Percentiles rank a stretch among this genome's conserved stretches.
Conservation (phyloP, 2,329 filamentous ascomycete species). For the Stagonosporopsis rhizophila region DNA sequence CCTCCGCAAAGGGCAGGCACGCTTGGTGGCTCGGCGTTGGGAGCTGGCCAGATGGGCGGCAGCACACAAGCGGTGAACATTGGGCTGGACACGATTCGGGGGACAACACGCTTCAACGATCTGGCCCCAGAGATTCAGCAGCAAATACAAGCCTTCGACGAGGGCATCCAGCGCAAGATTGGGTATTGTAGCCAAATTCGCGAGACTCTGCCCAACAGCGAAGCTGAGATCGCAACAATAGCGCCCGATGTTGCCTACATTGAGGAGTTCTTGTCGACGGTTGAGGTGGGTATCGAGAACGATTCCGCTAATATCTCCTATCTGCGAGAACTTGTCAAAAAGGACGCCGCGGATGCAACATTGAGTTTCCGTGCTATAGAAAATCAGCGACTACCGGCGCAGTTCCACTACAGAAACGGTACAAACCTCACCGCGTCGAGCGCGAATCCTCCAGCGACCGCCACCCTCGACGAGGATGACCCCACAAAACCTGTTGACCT, state of each 20-base stretch:
- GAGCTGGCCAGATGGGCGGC: constrained; percentile 36
- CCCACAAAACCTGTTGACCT: constrained; percentile 52
- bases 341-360: constrained; percentile 73
- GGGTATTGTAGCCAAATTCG: constrained; percentile 77
- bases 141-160: constrained; percentile 79
- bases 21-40: constrained; percentile 34
- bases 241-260: constrained; percentile 71
- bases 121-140: constrained; percentile 82
- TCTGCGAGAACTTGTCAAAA: constrained; percentile 64
- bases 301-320: constrained; percentile 67
- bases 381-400: constrained; percentile 73
- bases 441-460: constrained; percentile 33
- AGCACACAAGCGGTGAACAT: constrained; percentile 40
- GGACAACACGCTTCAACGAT: constrained; percentile 91
- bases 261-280: constrained; percentile 66
- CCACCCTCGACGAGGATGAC: constrained; percentile 49
- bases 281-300: constrained; percentile 68
- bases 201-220: constrained; percentile 67
- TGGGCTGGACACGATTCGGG: constrained; percentile 70
- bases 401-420: constrained; percentile 64
- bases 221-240: constrained; percentile 69
- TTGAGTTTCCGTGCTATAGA: constrained; percentile 76
- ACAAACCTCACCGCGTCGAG: constrained; percentile 43
- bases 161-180: constrained; percentile 81
- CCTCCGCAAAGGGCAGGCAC: constrained; percentile 38